A percentile compares a stretch with the other conserved stretches of the same genome.
Conservation (phyloP, 352 stramenopile species). For the Phytophthora crassamura region DNA sequence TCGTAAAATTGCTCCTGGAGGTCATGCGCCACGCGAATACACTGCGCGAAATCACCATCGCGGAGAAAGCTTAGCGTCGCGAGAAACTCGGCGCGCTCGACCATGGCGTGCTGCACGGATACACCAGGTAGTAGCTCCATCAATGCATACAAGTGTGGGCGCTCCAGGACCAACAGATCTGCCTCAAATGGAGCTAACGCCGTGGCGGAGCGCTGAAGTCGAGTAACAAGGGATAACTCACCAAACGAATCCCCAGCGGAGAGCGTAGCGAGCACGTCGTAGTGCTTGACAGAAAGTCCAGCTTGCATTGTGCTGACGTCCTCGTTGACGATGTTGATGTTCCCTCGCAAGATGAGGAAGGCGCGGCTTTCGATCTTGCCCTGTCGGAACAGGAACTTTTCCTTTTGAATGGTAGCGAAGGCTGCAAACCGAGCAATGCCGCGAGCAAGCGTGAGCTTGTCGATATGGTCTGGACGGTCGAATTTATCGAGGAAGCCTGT, state of each 20-base stretch:
- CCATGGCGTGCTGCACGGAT: constrained; percentile 73
- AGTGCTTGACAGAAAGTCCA: constrained; percentile 42
- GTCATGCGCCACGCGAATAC: constrained; percentile 79
- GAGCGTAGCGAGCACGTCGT: constrained; percentile 75
- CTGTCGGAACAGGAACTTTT: constrained; percentile 69
- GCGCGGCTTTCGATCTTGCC: constrained; percentile 78
- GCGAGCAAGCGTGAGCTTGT: constrained; percentile 59
- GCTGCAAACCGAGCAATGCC: constrained; percentile 55
- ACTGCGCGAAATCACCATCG: constrained; percentile 67
- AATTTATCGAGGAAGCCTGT: constrained; percentile 78
- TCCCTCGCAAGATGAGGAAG: constrained; percentile 80
- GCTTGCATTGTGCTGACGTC: constrained; percentile 46
- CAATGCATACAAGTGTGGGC: constrained; percentile 53
- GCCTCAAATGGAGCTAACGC: constrained; percentile 67
- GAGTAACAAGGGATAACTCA: constrained; percentile 74
- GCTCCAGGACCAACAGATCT: constrained; percentile 80
- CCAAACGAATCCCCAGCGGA: constrained; percentile 74
- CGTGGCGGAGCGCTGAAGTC: constrained; percentile 71
- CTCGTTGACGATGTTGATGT: constrained; percentile 84
- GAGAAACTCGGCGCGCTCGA: constrained; percentile 75
- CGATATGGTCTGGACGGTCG: constrained; percentile 52
- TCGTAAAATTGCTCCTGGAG: constrained; percentile 64
- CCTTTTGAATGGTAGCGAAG: constrained; percentile 63
- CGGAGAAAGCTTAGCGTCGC: constrained; percentile 63
- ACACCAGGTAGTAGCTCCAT: constrained; percentile 56